Conservation (phyloP, 2,329 filamentous ascomycete genomes). For the Tolypocladium ovalisporum region DNA sequence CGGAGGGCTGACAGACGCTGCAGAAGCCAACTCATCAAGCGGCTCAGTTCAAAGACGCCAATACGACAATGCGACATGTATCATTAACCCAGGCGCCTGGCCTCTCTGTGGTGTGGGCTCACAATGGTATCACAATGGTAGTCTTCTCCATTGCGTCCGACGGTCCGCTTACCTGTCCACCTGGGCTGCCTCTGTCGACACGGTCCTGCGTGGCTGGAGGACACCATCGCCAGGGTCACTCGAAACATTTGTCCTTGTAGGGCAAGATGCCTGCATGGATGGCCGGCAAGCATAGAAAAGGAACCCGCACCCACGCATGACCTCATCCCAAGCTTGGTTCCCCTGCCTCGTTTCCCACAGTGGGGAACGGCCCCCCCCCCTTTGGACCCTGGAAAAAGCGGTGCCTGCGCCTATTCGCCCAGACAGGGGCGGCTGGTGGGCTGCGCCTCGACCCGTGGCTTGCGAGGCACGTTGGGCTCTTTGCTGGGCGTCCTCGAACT, state of each 20-base stretch:
- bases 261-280: neutral
- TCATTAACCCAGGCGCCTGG: too few species aligned
- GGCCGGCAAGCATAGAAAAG: neutral
- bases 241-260: neutral
- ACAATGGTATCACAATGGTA: neutral
- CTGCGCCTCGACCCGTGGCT: constrained; percentile 15
- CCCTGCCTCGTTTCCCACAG: neutral
- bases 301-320: neutral
- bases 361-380: neutral
- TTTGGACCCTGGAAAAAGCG: neutral
- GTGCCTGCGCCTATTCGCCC: neutral
- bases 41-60: neutral
- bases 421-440: neutral
- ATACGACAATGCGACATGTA: neutral
- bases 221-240: neutral
- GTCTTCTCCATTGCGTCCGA: neutral
- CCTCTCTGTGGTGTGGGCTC: neutral
- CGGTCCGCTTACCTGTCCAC: neutral
- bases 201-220: neutral
- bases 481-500: neutral
- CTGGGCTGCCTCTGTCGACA: neutral
- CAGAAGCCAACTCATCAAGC: neutral
- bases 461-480: neutral
- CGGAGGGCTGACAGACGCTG: neutral
- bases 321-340: neutral